Evolutionary conservation across 2,329 filamentous ascomycete species (phyloP), one percentile per base, ranked within the genome.

Genomic region (Xylariaceae sp.): DNA sequence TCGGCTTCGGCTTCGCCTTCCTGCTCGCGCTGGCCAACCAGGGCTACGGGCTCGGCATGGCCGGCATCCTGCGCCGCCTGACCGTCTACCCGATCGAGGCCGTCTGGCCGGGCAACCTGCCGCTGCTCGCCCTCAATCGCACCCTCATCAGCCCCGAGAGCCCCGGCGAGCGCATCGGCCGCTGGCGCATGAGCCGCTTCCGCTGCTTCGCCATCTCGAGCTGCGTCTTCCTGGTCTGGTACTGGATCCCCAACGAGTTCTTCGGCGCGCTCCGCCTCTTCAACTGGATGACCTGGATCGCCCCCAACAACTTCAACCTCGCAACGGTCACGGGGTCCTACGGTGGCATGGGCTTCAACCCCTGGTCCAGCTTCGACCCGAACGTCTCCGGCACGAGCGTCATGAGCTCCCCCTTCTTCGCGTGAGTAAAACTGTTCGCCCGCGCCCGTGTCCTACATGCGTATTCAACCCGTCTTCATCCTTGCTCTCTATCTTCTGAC

Each of bases 251-350:
- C 0, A 58, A 59, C n/a, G 65, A 59, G 29, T 48, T 70, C 3
- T 69, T 68, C 44, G 57, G 51, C 0, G 63, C 60, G 2, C 49
- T 69, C 3, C 55, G 55, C 12, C 54, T 58, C 1, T 69, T 70
- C 49, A 63, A 64, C 46, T 70, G 65, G 64, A 68, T 68, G 55
- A 64, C 63, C 0, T 70, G 65, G 67, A 67, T 69, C n/a, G 50
- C 63, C 0, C 67, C 67, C 0, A 43, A 60, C 19, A 68, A 67
- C 32, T 40, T 64, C 27, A 61, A 58, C 5, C 49, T 68, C 2
- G 57, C 64, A 10, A 58, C 62, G 5, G 47, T 70, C 9, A 70
- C 65, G 0, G 64, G 65, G 0, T 60, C 62, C 0, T 50, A 49
- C 1, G 53, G 56, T 0, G 61, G 61, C 0, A 49, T 69, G 22